Conservation (phyloP, 2,329 filamentous ascomycete genomes). For the Ilyonectria robusta region DNA sequence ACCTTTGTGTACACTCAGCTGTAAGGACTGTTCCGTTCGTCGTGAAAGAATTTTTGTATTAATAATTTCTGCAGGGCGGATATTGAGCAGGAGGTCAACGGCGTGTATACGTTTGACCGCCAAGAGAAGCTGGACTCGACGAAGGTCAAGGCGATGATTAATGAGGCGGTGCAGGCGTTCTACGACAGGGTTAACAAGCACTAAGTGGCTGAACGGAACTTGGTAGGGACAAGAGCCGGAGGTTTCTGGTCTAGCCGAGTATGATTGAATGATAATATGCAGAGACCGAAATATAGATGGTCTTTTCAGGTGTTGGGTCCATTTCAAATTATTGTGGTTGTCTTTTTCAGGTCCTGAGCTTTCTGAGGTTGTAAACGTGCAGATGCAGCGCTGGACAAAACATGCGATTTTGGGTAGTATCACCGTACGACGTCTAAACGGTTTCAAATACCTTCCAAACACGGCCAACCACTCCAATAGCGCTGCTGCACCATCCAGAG, state of each 20-base stretch:
- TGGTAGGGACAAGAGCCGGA: background rate
- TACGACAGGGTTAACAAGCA: conserved; percentile 49
- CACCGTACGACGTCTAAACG: background rate
- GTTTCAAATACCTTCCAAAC: background rate
- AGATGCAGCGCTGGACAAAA: background rate
- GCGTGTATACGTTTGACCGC: conserved; percentile 74
- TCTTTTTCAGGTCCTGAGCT: background rate
- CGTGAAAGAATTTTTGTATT: conserved; percentile 17
- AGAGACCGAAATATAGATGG: background rate
- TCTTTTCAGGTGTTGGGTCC: background rate
- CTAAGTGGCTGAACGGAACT: background rate
- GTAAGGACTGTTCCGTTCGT: conserved; percentile 55
- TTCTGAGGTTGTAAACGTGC: too few species aligned
- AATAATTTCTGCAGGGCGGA: conserved; percentile 57
- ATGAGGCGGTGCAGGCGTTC: conserved; percentile 65
- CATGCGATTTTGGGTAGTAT: background rate
- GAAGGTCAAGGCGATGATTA: conserved; percentile 71
- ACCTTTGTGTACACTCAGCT: conserved; percentile 78
- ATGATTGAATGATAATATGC: background rate
- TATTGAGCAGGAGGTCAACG: conserved; percentile 79
- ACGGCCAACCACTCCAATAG: background rate
- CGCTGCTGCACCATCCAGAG: background rate
- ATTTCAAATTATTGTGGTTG: background rate
- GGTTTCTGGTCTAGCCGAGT: background rate
- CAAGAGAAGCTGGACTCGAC: conserved; percentile 71